Base-by-base conservation (phyloP, 2,329 filamentous ascomycete genomes). In the Trichoderma atroviride region DNA sequence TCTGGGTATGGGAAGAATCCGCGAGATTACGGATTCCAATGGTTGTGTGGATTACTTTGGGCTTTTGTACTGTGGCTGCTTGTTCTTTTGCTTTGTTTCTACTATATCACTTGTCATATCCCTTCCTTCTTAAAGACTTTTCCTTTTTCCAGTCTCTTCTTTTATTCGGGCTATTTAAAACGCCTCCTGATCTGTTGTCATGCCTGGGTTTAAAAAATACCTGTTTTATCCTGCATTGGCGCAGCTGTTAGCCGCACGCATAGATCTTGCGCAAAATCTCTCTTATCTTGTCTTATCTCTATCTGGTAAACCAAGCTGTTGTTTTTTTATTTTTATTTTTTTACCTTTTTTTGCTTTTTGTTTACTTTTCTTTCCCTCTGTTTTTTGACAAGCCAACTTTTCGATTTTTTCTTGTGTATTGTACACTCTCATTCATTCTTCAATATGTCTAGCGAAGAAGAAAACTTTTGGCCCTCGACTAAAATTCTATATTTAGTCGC, bases 241-340 rank as follows among this genome's bases (percentile, higher is more conserved):
- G 59, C 68, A 65, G 40, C 61, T 69, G 40, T 43, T 29, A 58
- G 59, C 43, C 60, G 61, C 68, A 66, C 65, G 63, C 37, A 69
- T 59, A 47, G 50, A 56, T 43, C 52, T 69, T 58, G 65, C 50
- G 67, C 59, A 69, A 43, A 43, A 43, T 53, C 52, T 69, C n/a
- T 63, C 31, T 57, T 57, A 24, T 40, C 58, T 61, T 50, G 29
- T 57, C 19, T 64, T 55, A 50, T 27, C 50, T 43, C 4, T 43
- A n/a, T 56, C 47, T 53, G 60, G 33, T 64, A 31, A 64, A 63
- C 14, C 11, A 7, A 13, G 22, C 22, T 57, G 24, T 57, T 63
- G 22, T 19, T 31, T 31, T 4, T 33, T 33, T 10, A 10, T 11
- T 33, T 33, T 11, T 33, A 11, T 33, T 3, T 3, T 47, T 11